phyloP scores from a whole-genome alignment of 345 rosid species.

The Salix suchowensis region DNA sequence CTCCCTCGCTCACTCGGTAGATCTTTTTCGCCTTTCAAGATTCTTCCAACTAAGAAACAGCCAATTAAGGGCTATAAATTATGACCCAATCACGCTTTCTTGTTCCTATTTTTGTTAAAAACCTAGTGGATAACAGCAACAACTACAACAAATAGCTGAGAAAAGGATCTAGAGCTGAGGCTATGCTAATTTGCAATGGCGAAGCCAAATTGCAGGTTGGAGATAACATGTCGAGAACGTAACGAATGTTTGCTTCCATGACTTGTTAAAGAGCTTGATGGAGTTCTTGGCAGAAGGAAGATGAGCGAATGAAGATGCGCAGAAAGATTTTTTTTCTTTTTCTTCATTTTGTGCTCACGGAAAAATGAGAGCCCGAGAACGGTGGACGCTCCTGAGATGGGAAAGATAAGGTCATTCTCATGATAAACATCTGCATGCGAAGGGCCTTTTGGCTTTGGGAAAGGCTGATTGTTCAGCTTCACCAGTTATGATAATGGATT shows the following conservation, averaged over 20 bases:
- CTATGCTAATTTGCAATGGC: no score
- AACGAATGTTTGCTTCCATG: no score
- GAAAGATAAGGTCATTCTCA: constrained; percentile 1
- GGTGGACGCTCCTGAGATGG: not conserved
- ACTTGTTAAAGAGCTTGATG: no score
- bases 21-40: not conserved
- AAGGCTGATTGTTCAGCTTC: not conserved
- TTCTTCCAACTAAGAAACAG: not conserved
- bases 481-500: not conserved
- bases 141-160: not conserved
- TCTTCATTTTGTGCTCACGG: not conserved
- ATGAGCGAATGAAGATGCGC: not conserved
- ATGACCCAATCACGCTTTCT: not conserved
- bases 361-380: constrained; percentile 17
- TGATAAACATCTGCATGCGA: not conserved
- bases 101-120: not conserved
- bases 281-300: not conserved
- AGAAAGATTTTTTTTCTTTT: no score
- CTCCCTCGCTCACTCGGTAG: not conserved
- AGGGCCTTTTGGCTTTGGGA: not conserved
- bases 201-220: no score
- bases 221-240: no score
- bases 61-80: not conserved
- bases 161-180: not conserved
- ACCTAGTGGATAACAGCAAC: not conserved